Base-by-base conservation (phyloP, 768 basidiomycete genomes). In the Suillus spraguei region DNA sequence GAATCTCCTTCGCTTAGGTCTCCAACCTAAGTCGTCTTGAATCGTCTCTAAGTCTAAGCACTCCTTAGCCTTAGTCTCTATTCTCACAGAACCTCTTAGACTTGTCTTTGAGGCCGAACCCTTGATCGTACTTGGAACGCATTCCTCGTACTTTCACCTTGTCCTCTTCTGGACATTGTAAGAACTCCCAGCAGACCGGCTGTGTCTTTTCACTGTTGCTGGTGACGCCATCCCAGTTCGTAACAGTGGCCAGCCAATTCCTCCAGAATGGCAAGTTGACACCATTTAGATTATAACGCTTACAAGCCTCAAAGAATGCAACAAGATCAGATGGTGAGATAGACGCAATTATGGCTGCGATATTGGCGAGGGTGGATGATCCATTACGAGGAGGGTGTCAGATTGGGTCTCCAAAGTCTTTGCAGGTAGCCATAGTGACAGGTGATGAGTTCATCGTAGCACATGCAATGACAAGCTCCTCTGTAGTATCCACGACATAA, bases 181-280 rank as follows among this genome's bases (percentile, higher is more conserved):
- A n/a, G n/a, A n/a, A n/a, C n/a, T n/a, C n/a, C n/a, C n/a, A n/a
- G n/a, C n/a, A n/a, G n/a, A n/a, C n/a, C n/a, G n/a, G n/a, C n/a
- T n/a, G n/a, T n/a, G n/a, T n/a, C n/a, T n/a, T n/a, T n/a, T n/a
- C n/a, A n/a, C n/a, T n/a, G n/a, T n/a, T n/a, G n/a, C n/a, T n/a
- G n/a, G n/a, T n/a, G n/a, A n/a, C n/a, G n/a, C n/a, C n/a, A n/a
- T n/a, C n/a, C n/a, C n/a, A n/a, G n/a, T n/a, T n/a, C n/a, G n/a
- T n/a, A n/a, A n/a, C n/a, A n/a, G n/a, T n/a, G n/a, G 77, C 56
- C 4, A 70, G 60, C 76, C 75, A 82, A 62, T 79, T 72, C 3
- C 69, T 52, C 78, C 78, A 81, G 62, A 80, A 78, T 10, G 74
- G 78, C 5, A 33, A n/a, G 14, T 28, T 14, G 5, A 67, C 66